These are phyloP conservation scores for Plasmodium adleri DNA, from an alignment of 169 alveolate species.

Conservation along the genomic window DNA sequence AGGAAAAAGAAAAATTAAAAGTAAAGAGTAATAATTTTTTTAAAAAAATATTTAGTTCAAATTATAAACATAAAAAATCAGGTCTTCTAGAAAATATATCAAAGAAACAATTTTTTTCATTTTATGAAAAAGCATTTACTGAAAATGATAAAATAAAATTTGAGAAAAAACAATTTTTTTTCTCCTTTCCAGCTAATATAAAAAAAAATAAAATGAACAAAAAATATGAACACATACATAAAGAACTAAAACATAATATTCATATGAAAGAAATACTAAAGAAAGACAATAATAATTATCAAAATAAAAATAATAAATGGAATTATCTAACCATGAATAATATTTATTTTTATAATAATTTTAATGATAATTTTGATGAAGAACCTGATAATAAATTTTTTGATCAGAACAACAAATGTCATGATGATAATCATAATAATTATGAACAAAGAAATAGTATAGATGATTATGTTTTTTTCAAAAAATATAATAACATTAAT, in stretches of 20 bases:
- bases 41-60: conserved; percentile 34
- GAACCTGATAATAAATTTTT: not conserved
- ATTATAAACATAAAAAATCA: conserved; percentile 42
- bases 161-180: conserved; percentile 38
- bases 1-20: conserved; percentile 12
- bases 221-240: not conserved
- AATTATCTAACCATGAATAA: conserved; percentile 23
- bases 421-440: not conserved
- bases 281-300: not conserved
- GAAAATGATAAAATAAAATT: conserved; percentile 47
- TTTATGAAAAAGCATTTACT: conserved; percentile 41
- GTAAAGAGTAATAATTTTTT: conserved; percentile 28
- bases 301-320: conserved; percentile 9
- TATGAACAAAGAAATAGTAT: not conserved
- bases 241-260: conserved; percentile 2
- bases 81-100: conserved; percentile 31
- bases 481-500: not conserved
- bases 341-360: conserved; percentile 38
- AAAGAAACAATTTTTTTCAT: conserved; percentile 60
- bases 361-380: conserved; percentile 43
- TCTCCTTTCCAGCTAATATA: conserved; percentile 1
- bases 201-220: not conserved
- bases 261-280: not conserved
- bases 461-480: not conserved
- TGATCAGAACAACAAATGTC: not conserved